Percentiles rank a stretch among this genome's conserved stretches.
phyloP scores from a whole-genome alignment of 148 eudicot genomes.

The Heliamphora exappendiculata region DNA sequence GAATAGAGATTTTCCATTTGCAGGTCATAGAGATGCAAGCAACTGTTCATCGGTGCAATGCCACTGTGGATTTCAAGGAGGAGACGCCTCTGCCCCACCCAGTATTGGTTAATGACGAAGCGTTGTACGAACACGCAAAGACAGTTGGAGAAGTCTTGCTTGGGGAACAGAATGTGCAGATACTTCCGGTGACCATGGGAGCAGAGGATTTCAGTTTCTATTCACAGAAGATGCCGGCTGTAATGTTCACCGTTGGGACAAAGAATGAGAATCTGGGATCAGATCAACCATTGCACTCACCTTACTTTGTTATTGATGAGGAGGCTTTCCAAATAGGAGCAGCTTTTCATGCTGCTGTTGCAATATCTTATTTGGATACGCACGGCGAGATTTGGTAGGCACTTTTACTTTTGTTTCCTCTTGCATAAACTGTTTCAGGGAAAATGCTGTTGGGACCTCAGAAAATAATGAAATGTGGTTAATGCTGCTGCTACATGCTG shows the following conservation, averaged over 20 bases:
- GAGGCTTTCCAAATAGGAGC: constrained; percentile 56
- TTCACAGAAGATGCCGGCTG: constrained; percentile 32
- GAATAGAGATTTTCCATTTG: background rate
- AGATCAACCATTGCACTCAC: constrained; percentile 41
- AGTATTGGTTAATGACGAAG: constrained; percentile 39
- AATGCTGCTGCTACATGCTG: background rate
- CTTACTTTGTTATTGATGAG: constrained; percentile 56
- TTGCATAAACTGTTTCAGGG: background rate
- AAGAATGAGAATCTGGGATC: constrained; percentile 36
- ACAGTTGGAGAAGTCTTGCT: constrained; percentile 23
- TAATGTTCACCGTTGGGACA: constrained; percentile 43
- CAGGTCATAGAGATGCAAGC: constrained; percentile 37
- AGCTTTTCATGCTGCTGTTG: constrained; percentile 63
- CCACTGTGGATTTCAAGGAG: constrained; percentile 37
- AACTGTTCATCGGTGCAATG: constrained; percentile 26
- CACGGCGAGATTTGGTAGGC: constrained; percentile 10
- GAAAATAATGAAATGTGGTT: background rate
- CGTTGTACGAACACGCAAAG: constrained; percentile 47
- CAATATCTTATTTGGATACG: constrained; percentile 49
- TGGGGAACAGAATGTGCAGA: constrained; percentile 26
- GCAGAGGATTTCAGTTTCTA: constrained; percentile 44
- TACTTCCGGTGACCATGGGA: constrained; percentile 20
- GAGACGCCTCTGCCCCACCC: constrained; percentile 28
- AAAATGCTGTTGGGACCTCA: background rate
- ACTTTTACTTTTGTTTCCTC: constrained; percentile 2